Evolutionary conservation across 2,329 filamentous ascomycete species (phyloP), one percentile per base, ranked within the genome.

Genomic region (Paramyrothecium sp.): DNA sequence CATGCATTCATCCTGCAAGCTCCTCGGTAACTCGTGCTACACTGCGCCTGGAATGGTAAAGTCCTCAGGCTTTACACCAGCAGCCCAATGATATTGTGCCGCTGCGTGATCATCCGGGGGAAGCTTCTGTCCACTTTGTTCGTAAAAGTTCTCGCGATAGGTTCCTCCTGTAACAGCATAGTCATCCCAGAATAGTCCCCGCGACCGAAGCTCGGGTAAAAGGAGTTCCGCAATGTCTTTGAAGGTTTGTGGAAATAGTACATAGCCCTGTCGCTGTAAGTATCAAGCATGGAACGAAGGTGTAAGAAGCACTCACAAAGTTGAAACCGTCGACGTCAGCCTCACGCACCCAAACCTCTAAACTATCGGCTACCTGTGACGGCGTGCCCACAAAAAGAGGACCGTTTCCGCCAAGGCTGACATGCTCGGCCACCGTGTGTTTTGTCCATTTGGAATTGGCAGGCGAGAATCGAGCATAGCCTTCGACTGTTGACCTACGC

Each of bases 281-380:
- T 7, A 46, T 5, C 4, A 20, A 16, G 41, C 17, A 5, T 17
- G 5, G 16, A 20, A 20, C 13, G 4, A 16, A 46, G 4, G 41
- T 7, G 11, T 41, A 41, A n/a, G 41, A 20, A 5, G 21, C 17
- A 71, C 82, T 74, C 68, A 87, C 87, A 68, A 91, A 81, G 66
- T 92, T 92, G 72, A 92, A 92, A 0, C 89, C 89, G 66, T 91
- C 89, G 1, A 91, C 81, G 61, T 90, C 89, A 0, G 86, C 87
- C 67, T 90, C 88, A 7, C 75, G 66, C 0, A 90, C 76, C 88
- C 89, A 91, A 1, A 76, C 71, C 71, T 91, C 86, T 56, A 92
- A 77, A 48, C 82, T 80, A 66, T 91, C 88, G 0, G 86, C 89
- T 1, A 91, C 87, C 61, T 85, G 82, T 17, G 78, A 69, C 0